These are phyloP conservation scores for Candolleomyces efflorescens DNA, from an alignment of 768 basidiomycete genomes.

Conservation along the genomic window DNA sequence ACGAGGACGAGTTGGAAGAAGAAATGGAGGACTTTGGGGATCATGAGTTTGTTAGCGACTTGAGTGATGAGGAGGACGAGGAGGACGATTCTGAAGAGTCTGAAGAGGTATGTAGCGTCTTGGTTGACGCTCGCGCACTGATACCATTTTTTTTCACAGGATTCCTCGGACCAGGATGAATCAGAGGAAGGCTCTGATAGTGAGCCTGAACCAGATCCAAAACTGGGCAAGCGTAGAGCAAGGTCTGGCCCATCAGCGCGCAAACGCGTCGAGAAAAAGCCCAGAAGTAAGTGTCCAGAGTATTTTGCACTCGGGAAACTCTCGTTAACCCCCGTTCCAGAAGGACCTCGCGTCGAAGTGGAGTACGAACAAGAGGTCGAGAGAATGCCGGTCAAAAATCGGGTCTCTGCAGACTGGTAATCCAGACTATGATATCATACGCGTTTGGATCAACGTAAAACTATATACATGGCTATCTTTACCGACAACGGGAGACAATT, in stretches of 20 bases:
- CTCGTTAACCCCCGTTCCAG: conserved; percentile 26
- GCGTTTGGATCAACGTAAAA: background rate
- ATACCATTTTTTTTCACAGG: background rate
- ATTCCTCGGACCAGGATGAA: conserved; percentile 31
- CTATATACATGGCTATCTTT: background rate
- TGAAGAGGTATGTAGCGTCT: background rate
- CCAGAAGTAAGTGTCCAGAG: conserved; percentile 43
- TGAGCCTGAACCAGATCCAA: conserved; percentile 33
- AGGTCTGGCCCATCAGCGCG: conserved; percentile 36
- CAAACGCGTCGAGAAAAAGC: conserved; percentile 57
- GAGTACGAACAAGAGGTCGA: conserved; percentile 96
- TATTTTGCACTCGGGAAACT: background rate
- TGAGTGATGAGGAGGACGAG: conserved; percentile 38
- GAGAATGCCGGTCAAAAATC: conserved; percentile 51
- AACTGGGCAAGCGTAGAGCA: conserved; percentile 69
- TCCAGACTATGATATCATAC: background rate
- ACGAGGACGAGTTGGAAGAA: conserved; percentile 51
- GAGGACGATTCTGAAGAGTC: background rate
- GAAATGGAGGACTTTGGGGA: conserved; percentile 53
- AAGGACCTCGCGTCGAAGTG: conserved; percentile 83
- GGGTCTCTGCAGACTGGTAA: conserved; percentile 52
- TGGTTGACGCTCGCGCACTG: background rate
- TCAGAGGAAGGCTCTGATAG: conserved; percentile 35
- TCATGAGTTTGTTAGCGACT: conserved; percentile 72
- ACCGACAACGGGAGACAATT: background rate